Evolutionary conservation across 768 basidiomycete species (phyloP).

Genomic region (Scleroderma citrinum): DNA sequence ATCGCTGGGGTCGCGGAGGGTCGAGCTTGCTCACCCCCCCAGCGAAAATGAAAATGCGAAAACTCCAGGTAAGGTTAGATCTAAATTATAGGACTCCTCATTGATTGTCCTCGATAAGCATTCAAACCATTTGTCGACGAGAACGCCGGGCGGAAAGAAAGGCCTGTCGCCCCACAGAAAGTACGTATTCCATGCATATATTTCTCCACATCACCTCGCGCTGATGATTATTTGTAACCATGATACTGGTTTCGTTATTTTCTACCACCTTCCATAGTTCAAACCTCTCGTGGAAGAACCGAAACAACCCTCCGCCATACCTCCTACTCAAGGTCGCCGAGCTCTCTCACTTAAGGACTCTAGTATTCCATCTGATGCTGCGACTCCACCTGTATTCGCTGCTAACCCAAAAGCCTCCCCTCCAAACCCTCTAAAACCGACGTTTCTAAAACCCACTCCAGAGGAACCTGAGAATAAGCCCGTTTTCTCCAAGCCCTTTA

Average conservation of each 20-base stretch:
- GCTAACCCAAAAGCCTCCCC: constrained; percentile 24
- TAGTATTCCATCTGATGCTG: constrained; percentile 8
- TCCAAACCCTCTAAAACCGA: constrained; percentile 13
- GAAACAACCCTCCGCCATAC: constrained; percentile 35
- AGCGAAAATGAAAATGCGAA: constrained; percentile 27
- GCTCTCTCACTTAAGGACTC: constrained; percentile 51
- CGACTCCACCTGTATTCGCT: constrained; percentile 16
- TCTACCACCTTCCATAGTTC: constrained; percentile 39
- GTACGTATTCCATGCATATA: constrained; percentile 2
- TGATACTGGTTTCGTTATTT: not conserved
- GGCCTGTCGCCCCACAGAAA: constrained; percentile 28
- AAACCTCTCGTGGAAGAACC: constrained; percentile 58
- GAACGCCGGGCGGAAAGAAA: constrained; percentile 41
- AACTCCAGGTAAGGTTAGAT: constrained; percentile 29
- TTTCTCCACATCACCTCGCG: constrained; percentile 7
- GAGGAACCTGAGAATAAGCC: constrained; percentile 34
- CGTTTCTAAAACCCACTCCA: constrained; percentile 28
- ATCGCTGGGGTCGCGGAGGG: constrained; percentile 17
- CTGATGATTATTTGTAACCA: not conserved
- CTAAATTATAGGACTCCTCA: constrained; percentile 13
- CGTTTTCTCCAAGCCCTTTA: constrained; percentile 61
- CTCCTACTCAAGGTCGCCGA: constrained; percentile 27
- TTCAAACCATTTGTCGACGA: constrained; percentile 73
- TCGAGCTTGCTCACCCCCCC: constrained; percentile 33
- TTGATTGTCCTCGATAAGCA: constrained; percentile 9